These are phyloP conservation scores for Penicillium sp. DNA, from an alignment of 2,329 filamentous ascomycete species.

Conservation along the genomic window DNA sequence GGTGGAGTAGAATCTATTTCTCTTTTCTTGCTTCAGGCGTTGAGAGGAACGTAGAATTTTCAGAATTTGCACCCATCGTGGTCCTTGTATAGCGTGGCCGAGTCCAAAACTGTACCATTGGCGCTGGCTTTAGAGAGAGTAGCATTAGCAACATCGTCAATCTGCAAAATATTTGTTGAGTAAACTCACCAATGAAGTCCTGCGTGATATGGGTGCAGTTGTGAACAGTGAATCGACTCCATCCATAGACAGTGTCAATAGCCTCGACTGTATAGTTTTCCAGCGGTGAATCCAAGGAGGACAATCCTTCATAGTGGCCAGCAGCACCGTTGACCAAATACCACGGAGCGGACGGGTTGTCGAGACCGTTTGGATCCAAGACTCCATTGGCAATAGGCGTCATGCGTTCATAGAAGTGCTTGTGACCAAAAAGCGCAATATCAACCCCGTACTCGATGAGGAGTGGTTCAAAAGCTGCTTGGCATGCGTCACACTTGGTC, in stretches of 20 bases:
- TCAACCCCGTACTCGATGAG: constrained; percentile 8
- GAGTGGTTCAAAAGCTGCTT: constrained; percentile 7
- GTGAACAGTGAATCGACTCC: constrained; percentile 42
- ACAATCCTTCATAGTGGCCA: constrained; percentile 33
- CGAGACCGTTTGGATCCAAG: constrained; percentile 17
- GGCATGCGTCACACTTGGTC: constrained; percentile 1
- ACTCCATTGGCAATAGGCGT: constrained; percentile 4
- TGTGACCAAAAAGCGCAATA: constrained; percentile 7
- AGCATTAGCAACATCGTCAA: background rate
- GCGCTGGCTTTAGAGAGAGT: background rate
- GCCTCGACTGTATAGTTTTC: constrained; percentile 30
- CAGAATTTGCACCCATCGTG: constrained; percentile 1
- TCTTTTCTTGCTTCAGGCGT: background rate
- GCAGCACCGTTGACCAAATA: constrained; percentile 31
- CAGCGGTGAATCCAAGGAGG: constrained; percentile 19
- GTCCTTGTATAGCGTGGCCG: constrained; percentile 13
- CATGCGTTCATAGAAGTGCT: constrained; percentile 4
- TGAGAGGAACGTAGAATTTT: background rate
- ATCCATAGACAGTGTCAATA: constrained; percentile 38
- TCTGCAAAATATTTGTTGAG: background rate
- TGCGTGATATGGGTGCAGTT: constrained; percentile 43
- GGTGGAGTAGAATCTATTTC: background rate
- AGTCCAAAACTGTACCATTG: constrained; percentile 11
- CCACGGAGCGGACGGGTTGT: constrained; percentile 27
- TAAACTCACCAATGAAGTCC: constrained; percentile 32